Evolutionary conservation across 2,329 filamentous ascomycete genomes (phyloP).

Genomic region (Chaetomiaceae sp.): DNA sequence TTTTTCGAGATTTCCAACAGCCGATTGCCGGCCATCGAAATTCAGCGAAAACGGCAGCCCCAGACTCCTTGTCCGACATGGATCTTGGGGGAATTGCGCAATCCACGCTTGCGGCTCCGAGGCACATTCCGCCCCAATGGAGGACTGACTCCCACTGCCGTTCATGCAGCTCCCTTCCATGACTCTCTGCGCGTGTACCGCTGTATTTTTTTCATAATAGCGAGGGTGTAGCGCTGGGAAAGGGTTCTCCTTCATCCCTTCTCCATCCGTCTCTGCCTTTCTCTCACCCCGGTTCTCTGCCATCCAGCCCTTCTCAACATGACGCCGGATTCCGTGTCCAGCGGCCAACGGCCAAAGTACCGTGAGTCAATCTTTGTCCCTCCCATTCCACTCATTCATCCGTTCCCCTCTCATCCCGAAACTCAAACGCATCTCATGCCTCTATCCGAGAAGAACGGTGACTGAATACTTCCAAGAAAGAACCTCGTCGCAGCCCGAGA

Average conservation of each 20-base stretch:
- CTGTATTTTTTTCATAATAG: background rate
- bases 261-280: background rate
- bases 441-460: conserved; percentile 37
- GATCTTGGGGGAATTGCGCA: conserved; percentile 24
- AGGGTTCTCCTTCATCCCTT: background rate
- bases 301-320: conserved; percentile 8
- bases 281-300: background rate
- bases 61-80: background rate
- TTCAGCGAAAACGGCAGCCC: no score
- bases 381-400: background rate
- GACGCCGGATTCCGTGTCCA: conserved; percentile 11
- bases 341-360: conserved; percentile 23
- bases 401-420: background rate
- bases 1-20: conserved; percentile 9
- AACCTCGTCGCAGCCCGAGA: conserved; percentile 72
- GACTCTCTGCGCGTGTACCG: background rate
- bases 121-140: conserved; percentile 6
- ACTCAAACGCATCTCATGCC: background rate
- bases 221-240: background rate
- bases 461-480: conserved; percentile 66
- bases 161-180: background rate
- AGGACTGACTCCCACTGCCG: background rate
- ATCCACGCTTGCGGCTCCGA: conserved; percentile 26
- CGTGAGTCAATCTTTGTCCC: conserved; percentile 24
- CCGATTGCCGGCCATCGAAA: conserved; percentile 24